Evolutionary conservation across 805 yeast species (phyloP).

Genomic region (Soucietia sequanensis): DNA sequence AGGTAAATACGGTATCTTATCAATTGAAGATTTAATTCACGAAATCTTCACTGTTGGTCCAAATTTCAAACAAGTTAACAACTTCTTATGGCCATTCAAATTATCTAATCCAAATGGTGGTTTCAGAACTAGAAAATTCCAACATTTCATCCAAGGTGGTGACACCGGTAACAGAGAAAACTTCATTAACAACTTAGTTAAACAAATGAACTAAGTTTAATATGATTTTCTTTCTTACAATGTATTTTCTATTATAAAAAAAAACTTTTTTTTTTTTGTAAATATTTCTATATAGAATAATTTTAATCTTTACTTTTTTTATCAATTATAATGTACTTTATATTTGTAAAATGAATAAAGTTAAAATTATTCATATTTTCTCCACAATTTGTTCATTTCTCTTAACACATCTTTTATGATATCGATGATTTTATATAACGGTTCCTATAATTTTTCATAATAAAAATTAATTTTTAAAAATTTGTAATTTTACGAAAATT

Average conservation of each 20-base stretch:
- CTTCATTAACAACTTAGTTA: conserved; percentile 90
- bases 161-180: conserved; percentile 98
- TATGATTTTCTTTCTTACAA: conserved; percentile 2
- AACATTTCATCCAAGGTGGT: conserved; percentile 97
- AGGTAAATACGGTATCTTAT: conserved; percentile 90
- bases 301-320: conserved; percentile 3
- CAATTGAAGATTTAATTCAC: conserved; percentile 92
- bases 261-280: conserved; percentile 1
- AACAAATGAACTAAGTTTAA: conserved; percentile 79
- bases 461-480: too few species aligned
- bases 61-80: conserved; percentile 97
- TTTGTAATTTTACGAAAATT: too few species aligned
- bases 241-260: conserved; percentile 3
- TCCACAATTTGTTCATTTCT: too few species aligned
- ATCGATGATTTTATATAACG: too few species aligned
- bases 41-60: conserved; percentile 96
- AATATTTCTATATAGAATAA: neutral
- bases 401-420: too few species aligned
- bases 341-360: conserved; percentile 7
- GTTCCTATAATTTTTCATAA: too few species aligned
- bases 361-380: too few species aligned
- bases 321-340: conserved; percentile 4
- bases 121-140: conserved; percentile 98
- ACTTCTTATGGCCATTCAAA: conserved; percentile 98
- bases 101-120: conserved; percentile 96